Conservation (phyloP, 2,329 filamentous ascomycete genomes). For the Epichloe amarillans region DNA sequence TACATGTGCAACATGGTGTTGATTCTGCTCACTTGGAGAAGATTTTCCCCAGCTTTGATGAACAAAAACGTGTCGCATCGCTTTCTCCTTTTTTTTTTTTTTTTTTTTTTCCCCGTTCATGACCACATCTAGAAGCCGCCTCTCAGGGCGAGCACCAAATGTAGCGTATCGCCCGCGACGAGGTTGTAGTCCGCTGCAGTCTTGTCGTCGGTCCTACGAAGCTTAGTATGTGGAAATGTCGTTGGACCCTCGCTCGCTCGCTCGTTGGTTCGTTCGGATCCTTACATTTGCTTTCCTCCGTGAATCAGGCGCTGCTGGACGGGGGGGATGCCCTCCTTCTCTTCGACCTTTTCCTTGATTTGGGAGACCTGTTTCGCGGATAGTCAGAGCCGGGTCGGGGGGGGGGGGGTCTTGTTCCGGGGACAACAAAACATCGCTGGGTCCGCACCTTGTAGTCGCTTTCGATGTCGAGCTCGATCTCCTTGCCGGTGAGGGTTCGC, state of each 20-base stretch:
- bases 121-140: slow-evolving; percentile 41
- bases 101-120: background rate
- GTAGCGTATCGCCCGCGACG: slow-evolving; percentile 82
- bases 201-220: slow-evolving; percentile 78
- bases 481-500: slow-evolving; percentile 92
- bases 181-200: slow-evolving; percentile 82
- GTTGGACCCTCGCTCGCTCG: background rate
- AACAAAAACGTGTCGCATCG: background rate
- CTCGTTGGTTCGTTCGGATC: background rate
- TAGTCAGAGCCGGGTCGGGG: background rate
- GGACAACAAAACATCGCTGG: no score
- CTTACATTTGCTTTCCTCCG: slow-evolving; percentile 94
- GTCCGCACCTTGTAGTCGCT: slow-evolving; percentile 68
- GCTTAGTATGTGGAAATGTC: background rate
- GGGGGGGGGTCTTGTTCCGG: background rate
- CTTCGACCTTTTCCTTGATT: slow-evolving; percentile 98
- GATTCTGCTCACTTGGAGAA: no score
- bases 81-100: no score
- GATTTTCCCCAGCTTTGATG: no score
- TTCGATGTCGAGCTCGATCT: slow-evolving; percentile 98
- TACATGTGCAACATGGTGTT: no score
- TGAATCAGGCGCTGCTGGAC: slow-evolving; percentile 94
- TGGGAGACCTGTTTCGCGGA: slow-evolving; percentile 54
- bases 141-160: slow-evolving; percentile 87
- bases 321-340: slow-evolving; percentile 96